Conservation (phyloP, 2,329 filamentous ascomycete species). For the Ophiostoma novo-ulmi region DNA sequence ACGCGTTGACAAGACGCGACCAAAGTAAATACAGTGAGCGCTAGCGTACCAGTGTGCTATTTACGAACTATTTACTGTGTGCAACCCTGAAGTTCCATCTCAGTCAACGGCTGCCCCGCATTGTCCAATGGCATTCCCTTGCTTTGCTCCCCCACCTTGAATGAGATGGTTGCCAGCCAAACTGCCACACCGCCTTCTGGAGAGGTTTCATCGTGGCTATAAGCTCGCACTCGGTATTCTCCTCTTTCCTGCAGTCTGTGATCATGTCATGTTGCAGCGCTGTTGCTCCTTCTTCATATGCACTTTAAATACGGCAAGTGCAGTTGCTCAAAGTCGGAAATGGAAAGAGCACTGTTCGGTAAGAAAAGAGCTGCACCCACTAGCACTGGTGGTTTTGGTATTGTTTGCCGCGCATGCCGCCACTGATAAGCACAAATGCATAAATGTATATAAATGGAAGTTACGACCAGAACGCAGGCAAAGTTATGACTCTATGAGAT, state of each 20-base stretch:
- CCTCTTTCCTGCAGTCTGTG: background rate
- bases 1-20: constrained; percentile 7
- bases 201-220: background rate
- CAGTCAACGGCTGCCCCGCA: constrained; percentile 19
- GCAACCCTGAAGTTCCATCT: background rate
- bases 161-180: background rate
- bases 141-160: background rate
- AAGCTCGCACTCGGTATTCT: no score
- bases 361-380: background rate
- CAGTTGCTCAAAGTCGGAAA: background rate
- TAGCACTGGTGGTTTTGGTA: background rate
- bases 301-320: no score
- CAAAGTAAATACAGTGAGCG: constrained; percentile 3
- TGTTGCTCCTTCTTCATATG: no score
- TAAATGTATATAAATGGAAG: background rate
- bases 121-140: constrained; percentile 15
- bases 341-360: background rate
- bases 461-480: background rate
- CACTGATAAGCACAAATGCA: background rate
- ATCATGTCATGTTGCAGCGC: background rate
- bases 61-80: background rate
- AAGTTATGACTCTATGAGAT: background rate
- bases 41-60: background rate
- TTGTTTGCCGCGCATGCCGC: constrained; percentile 8
- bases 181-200: constrained; percentile 15